Conservation (phyloP, 2,329 filamentous ascomycete genomes). For the Pestalotiopsis sp. region DNA sequence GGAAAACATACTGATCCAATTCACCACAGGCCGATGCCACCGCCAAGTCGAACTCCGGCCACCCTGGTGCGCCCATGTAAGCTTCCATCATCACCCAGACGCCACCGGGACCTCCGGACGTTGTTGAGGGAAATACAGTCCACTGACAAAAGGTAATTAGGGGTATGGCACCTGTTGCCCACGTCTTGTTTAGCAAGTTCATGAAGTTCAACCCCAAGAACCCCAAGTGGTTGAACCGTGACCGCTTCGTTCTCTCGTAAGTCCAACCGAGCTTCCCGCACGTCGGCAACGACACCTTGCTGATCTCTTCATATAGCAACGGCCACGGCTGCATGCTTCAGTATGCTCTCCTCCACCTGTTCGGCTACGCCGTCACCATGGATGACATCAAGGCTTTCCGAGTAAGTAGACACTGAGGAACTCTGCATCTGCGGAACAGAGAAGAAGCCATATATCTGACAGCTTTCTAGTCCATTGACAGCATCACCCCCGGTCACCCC, state of each 20-base stretch:
- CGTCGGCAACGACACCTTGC: neutral
- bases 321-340: constrained; percentile 99
- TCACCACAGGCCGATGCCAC: constrained; percentile 88
- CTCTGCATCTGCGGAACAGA: neutral
- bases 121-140: neutral
- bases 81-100: constrained; percentile 22
- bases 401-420: constrained; percentile 58
- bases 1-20: neutral
- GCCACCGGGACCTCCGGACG: neutral
- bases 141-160: constrained; percentile 37
- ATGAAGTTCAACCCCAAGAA: constrained; percentile 99
- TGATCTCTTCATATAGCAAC: constrained; percentile 62
- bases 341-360: constrained; percentile 96
- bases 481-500: constrained; percentile 93
- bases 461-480: constrained; percentile 49
- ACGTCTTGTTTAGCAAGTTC: constrained; percentile 98
- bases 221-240: constrained; percentile 94
- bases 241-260: constrained; percentile 99
- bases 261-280: constrained; percentile 40
- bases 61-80: constrained; percentile 97
- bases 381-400: constrained; percentile 97
- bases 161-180: constrained; percentile 90
- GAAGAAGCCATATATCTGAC: constrained; percentile 19
- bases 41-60: constrained; percentile 92
- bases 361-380: constrained; percentile 83